Evolutionary conservation across 768 basidiomycete species (phyloP), one percentile per base, ranked within the genome.

Genomic region (Suillus weaverae): DNA sequence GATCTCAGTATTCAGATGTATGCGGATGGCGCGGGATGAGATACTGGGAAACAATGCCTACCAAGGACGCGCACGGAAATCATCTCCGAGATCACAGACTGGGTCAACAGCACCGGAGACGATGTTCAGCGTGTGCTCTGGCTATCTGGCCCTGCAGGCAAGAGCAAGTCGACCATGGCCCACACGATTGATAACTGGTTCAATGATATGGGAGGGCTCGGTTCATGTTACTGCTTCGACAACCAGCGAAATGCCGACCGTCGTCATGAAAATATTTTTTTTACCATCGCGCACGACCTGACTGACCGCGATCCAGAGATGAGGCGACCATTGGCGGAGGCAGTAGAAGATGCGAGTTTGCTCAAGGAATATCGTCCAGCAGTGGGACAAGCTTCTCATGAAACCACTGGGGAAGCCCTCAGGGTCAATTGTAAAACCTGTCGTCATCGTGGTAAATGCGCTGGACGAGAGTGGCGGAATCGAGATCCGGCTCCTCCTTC

Each of bases 401-500:
- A 48, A 61, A 46, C 59, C 26, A 64, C 69, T 14, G 56, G 60
- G 10, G 5, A 36, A 35, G 57, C 26, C n/a, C 16, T 68, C 62
- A 10, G 56, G 65, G 51, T 33, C 36, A 33, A 46, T 18, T 30
- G 18, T 69, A 54, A 67, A 68, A 16, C 74, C 69, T 41, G 66
- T 73, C 11, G 53, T 72, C 22, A 62, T 72, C 26, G 62, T 75
- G 57, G 68, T 74, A 50, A 75, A 76, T 35, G 74, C 62, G 14
- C 48, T 73, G n/a, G 69, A 71, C 43, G 68, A 67, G 48, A 68
- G 65, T 38, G 64, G 62, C 26, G 41, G 64, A 22, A 39, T 36
- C 4, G 39, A 32, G n/a, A 39, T 51, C 43, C 64, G 65, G 16
- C 26, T 44, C 11, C 35, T 14, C 8, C 62, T 74, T 48, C 69